These are phyloP conservation scores for Candida ulmi DNA, from an alignment of 805 yeast genomes.

Conservation along the genomic window DNA sequence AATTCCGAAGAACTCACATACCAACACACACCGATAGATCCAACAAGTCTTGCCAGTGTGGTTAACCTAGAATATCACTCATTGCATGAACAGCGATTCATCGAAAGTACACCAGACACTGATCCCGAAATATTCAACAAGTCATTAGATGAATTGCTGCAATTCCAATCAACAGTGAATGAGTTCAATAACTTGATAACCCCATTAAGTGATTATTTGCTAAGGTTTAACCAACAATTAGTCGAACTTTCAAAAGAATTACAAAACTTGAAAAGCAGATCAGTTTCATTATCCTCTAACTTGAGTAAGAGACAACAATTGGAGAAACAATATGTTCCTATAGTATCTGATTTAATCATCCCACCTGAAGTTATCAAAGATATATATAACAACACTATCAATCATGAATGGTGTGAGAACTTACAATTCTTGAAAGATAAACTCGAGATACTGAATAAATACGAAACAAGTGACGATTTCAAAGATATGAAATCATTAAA, in stretches of 20 bases:
- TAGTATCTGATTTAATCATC: slow-evolving; percentile 68
- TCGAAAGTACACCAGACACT: neutral
- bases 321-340: slow-evolving; percentile 56
- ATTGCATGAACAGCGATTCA: slow-evolving; percentile 15
- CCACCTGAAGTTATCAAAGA: slow-evolving; percentile 66
- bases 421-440: slow-evolving; percentile 54
- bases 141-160: slow-evolving; percentile 13
- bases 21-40: neutral
- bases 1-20: neutral
- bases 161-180: slow-evolving; percentile 12
- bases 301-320: slow-evolving; percentile 42
- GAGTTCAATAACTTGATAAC: slow-evolving; percentile 24
- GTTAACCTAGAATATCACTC: neutral
- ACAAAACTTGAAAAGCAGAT: slow-evolving; percentile 51
- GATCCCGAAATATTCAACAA: neutral
- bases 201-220: slow-evolving; percentile 50
- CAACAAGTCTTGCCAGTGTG: too few species aligned
- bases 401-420: slow-evolving; percentile 62
- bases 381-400: slow-evolving; percentile 52
- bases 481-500: slow-evolving; percentile 17
- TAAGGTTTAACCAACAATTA: slow-evolving; percentile 53
- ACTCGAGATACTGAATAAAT: slow-evolving; percentile 43
- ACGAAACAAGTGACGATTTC: slow-evolving; percentile 19
- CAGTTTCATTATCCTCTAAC: slow-evolving; percentile 41
- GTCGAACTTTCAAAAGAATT: slow-evolving; percentile 52